Conservation (phyloP, 2,329 filamentous ascomycete species). For the Thyridium curvatum region DNA sequence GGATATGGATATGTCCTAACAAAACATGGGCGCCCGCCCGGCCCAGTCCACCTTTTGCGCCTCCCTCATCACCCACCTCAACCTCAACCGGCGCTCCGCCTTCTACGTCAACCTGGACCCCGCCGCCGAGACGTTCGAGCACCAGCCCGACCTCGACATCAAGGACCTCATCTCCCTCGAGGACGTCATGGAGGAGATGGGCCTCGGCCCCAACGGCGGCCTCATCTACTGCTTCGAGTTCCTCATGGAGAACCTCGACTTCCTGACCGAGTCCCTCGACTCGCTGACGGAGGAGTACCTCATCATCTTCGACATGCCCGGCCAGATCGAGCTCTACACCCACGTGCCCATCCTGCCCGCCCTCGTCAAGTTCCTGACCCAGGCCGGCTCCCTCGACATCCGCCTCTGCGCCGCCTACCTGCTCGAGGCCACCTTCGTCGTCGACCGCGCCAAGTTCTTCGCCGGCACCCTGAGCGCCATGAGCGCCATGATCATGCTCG, state of each 20-base stretch:
- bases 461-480: slow-evolving; percentile 92
- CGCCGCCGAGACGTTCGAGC: slow-evolving; percentile 86
- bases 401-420: slow-evolving; percentile 91
- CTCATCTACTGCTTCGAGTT: slow-evolving; percentile 97
- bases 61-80: slow-evolving; percentile 85
- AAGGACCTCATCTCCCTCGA: slow-evolving; percentile 89
- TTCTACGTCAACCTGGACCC: slow-evolving; percentile 99
- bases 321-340: slow-evolving; percentile 97
- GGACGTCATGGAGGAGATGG: slow-evolving; percentile 95
- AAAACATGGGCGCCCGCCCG: no score
- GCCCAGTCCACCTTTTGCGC: slow-evolving; percentile 85
- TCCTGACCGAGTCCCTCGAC: slow-evolving; percentile 78
- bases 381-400: slow-evolving; percentile 76
- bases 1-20: no score
- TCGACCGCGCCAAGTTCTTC: slow-evolving; percentile 96
- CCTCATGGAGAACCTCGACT: slow-evolving; percentile 89
- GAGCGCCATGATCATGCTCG: slow-evolving; percentile 98
- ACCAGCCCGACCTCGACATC: slow-evolving; percentile 90
- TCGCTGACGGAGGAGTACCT: slow-evolving; percentile 88
- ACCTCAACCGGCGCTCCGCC: slow-evolving; percentile 83
- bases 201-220: slow-evolving; percentile 84
- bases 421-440: slow-evolving; percentile 90
- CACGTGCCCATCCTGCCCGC: slow-evolving; percentile 89
- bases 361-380: slow-evolving; percentile 74
- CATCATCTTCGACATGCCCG: slow-evolving; percentile 97